Percentiles rank a stretch among this genome's conserved stretches.
Evolutionary conservation across 73 alveolate genomes (phyloP).

Genomic region (Tetrahymena thermophila): DNA sequence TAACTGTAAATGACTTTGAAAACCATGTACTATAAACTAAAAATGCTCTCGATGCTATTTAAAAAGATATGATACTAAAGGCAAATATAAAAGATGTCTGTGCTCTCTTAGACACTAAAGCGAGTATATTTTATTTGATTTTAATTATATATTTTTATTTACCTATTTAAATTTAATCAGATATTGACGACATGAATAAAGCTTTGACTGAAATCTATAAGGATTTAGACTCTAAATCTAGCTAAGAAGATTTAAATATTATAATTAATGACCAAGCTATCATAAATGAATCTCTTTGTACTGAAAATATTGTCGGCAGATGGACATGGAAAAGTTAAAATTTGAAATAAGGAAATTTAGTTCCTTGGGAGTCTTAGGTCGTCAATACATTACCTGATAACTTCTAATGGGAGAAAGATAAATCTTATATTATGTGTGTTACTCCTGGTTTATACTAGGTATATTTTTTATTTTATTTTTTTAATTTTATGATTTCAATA

Average conservation of each 20-base stretch:
- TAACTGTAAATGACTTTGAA: conserved; percentile 37
- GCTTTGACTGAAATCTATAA: conserved; percentile 68
- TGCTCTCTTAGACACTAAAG: conserved; percentile 64
- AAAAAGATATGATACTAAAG: conserved; percentile 71
- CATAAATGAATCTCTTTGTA: conserved; percentile 86
- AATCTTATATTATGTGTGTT: conserved; percentile 68
- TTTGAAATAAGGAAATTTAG: conserved; percentile 62
- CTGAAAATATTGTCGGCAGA: conserved; percentile 90
- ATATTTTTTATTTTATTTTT: not conserved
- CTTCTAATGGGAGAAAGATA: conserved; percentile 94
- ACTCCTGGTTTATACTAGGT: conserved; percentile 96
- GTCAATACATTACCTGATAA: conserved; percentile 94
- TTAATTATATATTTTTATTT: not conserved
- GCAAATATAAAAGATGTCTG: conserved; percentile 66
- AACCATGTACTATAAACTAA: conserved; percentile 25
- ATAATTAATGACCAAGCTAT: conserved; percentile 69
- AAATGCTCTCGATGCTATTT: conserved; percentile 70
- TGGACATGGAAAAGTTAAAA: conserved; percentile 95
- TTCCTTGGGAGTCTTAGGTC: conserved; percentile 94
- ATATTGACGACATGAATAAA: conserved; percentile 64
- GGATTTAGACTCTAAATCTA: conserved; percentile 64
- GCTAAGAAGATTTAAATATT: conserved; percentile 50
- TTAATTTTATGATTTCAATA: not conserved
- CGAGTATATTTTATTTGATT: conserved; percentile 17
- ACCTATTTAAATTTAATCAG: not conserved